These are phyloP conservation scores for Glomus cerebriforme DNA, from an alignment of 192 early-diverging fungal genomes.

Conservation along the genomic window DNA sequence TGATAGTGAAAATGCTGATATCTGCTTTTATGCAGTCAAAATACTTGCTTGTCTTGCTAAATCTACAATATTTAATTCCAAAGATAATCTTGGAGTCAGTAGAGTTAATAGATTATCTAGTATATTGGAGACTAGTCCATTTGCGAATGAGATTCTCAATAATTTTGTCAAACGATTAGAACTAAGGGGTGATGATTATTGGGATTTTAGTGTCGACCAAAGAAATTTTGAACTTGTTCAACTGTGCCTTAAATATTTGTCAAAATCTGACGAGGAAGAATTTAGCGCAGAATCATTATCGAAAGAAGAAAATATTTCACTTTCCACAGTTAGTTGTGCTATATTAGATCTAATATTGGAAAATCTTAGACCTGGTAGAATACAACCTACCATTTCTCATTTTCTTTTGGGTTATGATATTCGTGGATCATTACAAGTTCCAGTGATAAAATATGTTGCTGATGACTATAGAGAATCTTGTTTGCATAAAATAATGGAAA, in stretches of 20 bases:
- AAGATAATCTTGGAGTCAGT: constrained; percentile 36
- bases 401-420: constrained; percentile 86
- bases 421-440: constrained; percentile 32
- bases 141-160: constrained; percentile 69
- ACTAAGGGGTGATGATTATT: constrained; percentile 46
- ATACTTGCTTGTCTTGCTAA: constrained; percentile 74
- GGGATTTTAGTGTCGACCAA: constrained; percentile 26
- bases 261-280: constrained; percentile 25
- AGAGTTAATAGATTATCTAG: constrained; percentile 17
- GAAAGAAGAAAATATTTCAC: constrained; percentile 42
- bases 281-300: constrained; percentile 33
- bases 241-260: constrained; percentile 45
- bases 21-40: constrained; percentile 72
- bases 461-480: constrained; percentile 50
- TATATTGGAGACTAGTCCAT: constrained; percentile 30
- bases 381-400: constrained; percentile 80
- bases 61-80: constrained; percentile 64
- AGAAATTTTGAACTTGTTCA: constrained; percentile 30
- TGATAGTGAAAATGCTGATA: constrained; percentile 65
- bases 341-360: constrained; percentile 84
- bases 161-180: constrained; percentile 81
- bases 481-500: constrained; percentile 65
- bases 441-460: constrained; percentile 37
- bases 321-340: constrained; percentile 69
- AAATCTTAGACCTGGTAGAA: constrained; percentile 60